phyloP scores from a whole-genome alignment of 2,329 filamentous ascomycete genomes.

The Tolypocladium ovalisporum region DNA sequence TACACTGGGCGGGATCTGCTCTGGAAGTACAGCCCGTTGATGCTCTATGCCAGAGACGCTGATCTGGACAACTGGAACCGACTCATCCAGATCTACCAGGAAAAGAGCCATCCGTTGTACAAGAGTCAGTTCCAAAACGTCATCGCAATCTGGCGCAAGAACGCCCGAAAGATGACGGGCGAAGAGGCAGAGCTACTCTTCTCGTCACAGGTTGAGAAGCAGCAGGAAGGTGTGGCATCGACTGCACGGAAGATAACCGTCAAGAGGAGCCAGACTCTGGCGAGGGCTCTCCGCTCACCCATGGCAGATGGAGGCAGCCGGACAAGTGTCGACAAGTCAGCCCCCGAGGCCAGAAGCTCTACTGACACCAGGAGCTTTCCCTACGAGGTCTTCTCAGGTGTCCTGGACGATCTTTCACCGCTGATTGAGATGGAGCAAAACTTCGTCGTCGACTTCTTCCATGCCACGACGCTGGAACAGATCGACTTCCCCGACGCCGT shows the following conservation, averaged over 20 bases:
- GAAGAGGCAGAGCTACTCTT: conserved; percentile 84
- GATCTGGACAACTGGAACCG: conserved; percentile 73
- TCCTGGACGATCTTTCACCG: conserved; percentile 71
- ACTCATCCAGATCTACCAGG: conserved; percentile 70
- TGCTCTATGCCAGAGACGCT: conserved; percentile 81
- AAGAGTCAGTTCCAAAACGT: conserved; percentile 73
- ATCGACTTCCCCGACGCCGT: conserved; percentile 78
- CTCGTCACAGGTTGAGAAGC: conserved; percentile 72
- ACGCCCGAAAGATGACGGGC: conserved; percentile 60
- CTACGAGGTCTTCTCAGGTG: conserved; percentile 70
- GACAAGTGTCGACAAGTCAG: conserved; percentile 43
- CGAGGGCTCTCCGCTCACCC: conserved; percentile 59
- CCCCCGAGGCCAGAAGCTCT: conserved; percentile 50
- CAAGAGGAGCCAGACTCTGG: conserved; percentile 82
- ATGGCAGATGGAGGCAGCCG: conserved; percentile 48
- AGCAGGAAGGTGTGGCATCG: conserved; percentile 64
- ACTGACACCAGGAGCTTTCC: conserved; percentile 58
- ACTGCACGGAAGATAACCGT: conserved; percentile 86
- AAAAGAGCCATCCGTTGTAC: conserved; percentile 65
- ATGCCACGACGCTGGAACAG: conserved; percentile 74
- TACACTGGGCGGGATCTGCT: conserved; percentile 62
- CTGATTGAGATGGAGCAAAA: conserved; percentile 91
- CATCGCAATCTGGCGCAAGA: conserved; percentile 66
- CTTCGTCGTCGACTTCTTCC: conserved; percentile 95
- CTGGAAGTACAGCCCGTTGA: conserved; percentile 80